Evolutionary conservation across 352 stramenopile species (phyloP).

Genomic region (Phytopythium litorale): DNA sequence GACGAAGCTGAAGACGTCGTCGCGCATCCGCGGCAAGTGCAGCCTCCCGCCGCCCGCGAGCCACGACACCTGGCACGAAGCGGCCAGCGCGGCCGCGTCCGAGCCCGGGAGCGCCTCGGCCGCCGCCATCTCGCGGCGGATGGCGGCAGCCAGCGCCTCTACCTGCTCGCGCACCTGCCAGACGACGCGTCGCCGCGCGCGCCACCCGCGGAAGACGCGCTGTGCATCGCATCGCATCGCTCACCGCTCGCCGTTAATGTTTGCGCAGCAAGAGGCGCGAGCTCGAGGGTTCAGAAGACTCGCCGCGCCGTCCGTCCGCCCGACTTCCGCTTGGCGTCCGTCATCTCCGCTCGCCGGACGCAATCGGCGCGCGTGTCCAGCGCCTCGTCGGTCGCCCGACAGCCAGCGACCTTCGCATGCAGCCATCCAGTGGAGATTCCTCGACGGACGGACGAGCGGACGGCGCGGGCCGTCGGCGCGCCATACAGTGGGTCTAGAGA

Average conservation of each 20-base stretch:
- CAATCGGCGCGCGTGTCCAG: not conserved
- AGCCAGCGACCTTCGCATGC: not conserved
- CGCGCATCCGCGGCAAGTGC: constrained; percentile 36
- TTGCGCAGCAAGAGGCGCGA: too few species aligned
- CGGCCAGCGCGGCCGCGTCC: not conserved
- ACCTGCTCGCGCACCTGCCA: constrained; percentile 41
- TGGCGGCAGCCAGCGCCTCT: constrained; percentile 31
- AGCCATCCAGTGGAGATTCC: not conserved
- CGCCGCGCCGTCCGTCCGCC: not conserved
- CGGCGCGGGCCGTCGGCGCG: too few species aligned
- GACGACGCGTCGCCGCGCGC: constrained; percentile 39
- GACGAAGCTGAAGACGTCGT: constrained; percentile 35
- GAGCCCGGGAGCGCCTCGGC: constrained; percentile 21
- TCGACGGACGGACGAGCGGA: not conserved
- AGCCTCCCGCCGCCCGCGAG: constrained; percentile 14
- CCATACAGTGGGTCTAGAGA: not conserved
- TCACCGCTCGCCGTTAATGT: not conserved
- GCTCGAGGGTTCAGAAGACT: not conserved
- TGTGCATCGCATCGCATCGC: constrained; percentile 5
- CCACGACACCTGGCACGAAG: constrained; percentile 15
- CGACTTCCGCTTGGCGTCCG: too few species aligned
- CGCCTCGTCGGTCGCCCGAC: not conserved
- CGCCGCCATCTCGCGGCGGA: constrained; percentile 31
- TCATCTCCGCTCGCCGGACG: not conserved
- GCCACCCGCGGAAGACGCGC: constrained; percentile 53